phyloP scores from a whole-genome alignment of 345 rosid genomes.

The Populus alba region DNA sequence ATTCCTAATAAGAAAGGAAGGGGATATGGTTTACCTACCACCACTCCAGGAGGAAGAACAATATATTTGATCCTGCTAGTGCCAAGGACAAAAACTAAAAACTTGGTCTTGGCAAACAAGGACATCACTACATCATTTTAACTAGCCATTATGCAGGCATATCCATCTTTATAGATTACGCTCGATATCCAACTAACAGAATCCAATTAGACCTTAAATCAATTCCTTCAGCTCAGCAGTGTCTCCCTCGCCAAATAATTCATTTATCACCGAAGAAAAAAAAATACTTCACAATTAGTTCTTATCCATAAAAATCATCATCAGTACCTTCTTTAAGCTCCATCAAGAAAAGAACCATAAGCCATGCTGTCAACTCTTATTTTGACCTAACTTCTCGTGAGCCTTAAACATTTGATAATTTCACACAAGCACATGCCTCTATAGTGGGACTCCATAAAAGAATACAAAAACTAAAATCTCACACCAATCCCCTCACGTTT shows the following conservation, averaged over 20 bases:
- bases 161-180: neutral
- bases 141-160: neutral
- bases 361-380: neutral
- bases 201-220: neutral
- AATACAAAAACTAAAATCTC: neutral
- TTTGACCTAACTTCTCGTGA: neutral
- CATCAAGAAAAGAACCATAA: neutral
- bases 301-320: neutral
- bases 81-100: neutral
- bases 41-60: neutral
- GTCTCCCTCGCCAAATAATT: neutral
- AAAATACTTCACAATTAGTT: neutral
- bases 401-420: neutral
- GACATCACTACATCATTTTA: neutral
- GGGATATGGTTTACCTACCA: too few relatives aligned
- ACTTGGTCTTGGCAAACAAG: neutral
- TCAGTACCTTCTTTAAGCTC: neutral
- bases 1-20: too few relatives aligned
- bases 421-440: neutral
- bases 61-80: neutral
- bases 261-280: neutral
- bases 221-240: neutral
- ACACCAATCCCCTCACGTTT: neutral
- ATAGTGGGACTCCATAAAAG: neutral
- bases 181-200: neutral